Evolutionary conservation across 129 eudicot genomes (phyloP).

Genomic region (Escallonia herrerae): DNA sequence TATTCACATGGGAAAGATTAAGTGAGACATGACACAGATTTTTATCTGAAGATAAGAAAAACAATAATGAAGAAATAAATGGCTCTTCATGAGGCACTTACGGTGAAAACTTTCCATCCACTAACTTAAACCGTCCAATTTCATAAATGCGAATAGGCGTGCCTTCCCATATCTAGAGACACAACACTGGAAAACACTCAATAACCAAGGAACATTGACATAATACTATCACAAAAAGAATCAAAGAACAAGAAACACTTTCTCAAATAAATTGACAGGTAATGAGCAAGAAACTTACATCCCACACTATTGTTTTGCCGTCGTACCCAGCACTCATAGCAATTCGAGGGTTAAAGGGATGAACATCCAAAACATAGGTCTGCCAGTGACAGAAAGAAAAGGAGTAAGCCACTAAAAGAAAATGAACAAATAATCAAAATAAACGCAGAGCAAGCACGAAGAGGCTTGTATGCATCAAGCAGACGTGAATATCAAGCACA

Average conservation of each 20-base stretch:
- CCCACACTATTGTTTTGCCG: conserved; percentile 96
- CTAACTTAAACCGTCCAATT: conserved; percentile 87
- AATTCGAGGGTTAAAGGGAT: conserved; percentile 95
- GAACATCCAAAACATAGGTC: conserved; percentile 97
- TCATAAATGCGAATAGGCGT: conserved; percentile 76
- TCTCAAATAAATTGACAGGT: too few relatives aligned
- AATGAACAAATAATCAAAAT: background rate
- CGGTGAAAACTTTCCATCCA: conserved; percentile 98
- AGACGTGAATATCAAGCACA: background rate
- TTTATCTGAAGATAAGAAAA: background rate
- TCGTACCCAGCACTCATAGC: conserved; percentile 99
- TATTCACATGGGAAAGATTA: background rate
- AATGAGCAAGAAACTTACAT: conserved; percentile 48
- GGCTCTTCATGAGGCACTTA: conserved; percentile 36
- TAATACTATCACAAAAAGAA: conserved; percentile 3
- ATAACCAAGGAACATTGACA: conserved; percentile 2
- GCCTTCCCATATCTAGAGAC: conserved; percentile 94
- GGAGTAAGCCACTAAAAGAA: conserved; percentile 1
- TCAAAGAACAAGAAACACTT: background rate
- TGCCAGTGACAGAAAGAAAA: conserved; percentile 20
- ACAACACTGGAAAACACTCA: conserved; percentile 12
- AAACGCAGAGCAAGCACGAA: background rate
- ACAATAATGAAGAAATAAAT: background rate
- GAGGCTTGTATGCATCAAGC: conserved; percentile 1
- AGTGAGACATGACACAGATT: background rate